Conservation (phyloP, 352 stramenopile species). For the Globisporangium rhizosaccharum region DNA sequence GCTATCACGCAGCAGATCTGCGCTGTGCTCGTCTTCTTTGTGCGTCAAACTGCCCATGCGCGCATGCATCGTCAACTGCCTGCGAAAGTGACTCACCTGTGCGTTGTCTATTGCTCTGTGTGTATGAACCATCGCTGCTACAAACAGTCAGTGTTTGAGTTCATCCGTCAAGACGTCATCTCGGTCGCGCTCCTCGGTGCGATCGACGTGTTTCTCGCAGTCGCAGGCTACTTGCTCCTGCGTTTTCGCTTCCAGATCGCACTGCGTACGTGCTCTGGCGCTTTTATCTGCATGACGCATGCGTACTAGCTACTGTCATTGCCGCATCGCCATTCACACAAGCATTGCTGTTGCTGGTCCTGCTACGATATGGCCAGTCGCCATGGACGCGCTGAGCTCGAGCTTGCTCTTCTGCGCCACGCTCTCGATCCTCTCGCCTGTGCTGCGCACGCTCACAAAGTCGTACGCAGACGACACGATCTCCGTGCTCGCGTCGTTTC, state of each 20-base stretch:
- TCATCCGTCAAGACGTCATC: constrained; percentile 47
- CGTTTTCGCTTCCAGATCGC: constrained; percentile 30
- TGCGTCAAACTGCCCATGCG: constrained; percentile 18
- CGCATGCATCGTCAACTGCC: neutral
- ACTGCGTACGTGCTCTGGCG: constrained; percentile 24
- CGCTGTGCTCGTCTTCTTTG: constrained; percentile 86
- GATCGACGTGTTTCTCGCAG: constrained; percentile 53
- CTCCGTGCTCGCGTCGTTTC: constrained; percentile 69
- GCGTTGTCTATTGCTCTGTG: neutral
- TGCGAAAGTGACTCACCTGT: neutral
- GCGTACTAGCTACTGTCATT: neutral
- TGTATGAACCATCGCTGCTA: neutral
- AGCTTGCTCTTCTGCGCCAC: constrained; percentile 79
- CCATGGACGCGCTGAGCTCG: constrained; percentile 52
- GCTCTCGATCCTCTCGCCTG: constrained; percentile 83
- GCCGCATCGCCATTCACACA: neutral
- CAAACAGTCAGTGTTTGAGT: constrained; percentile 64
- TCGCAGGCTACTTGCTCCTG: constrained; percentile 53
- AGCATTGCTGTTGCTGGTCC: neutral
- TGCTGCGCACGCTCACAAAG: constrained; percentile 87
- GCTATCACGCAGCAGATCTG: constrained; percentile 88
- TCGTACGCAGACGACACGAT: constrained; percentile 92
- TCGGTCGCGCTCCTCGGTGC: constrained; percentile 47
- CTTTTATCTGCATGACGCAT: neutral
- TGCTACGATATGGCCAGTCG: constrained; percentile 19